phyloP scores from a whole-genome alignment of 306 rosid genomes.

The Pyrus communis region DNA sequence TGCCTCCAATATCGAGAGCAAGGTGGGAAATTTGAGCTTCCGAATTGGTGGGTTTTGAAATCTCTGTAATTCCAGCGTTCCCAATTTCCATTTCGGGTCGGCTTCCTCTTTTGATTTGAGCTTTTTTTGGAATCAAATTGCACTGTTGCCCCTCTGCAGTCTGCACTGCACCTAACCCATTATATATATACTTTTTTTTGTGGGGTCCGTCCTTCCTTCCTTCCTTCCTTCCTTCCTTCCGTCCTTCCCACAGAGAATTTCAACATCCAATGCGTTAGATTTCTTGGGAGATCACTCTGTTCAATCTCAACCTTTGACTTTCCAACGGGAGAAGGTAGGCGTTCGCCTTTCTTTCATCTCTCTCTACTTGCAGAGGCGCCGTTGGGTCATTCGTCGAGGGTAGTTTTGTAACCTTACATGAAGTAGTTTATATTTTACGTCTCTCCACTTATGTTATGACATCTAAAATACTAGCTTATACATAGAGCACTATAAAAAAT shows the following conservation, averaged over 20 bases:
- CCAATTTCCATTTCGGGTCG: slow-evolving; percentile 40
- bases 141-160: background rate
- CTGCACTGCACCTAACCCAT: background rate
- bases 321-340: background rate
- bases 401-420: background rate
- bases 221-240: background rate
- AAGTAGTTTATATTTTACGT: too few species aligned
- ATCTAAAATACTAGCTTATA: too few species aligned
- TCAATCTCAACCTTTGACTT: background rate
- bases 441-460: too few species aligned
- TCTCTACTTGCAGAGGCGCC: background rate
- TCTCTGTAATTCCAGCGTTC: slow-evolving; percentile 10
- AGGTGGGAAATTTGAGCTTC: slow-evolving; percentile 48
- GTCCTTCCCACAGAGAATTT: background rate
- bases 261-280: background rate
- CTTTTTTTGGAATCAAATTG: background rate
- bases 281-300: background rate
- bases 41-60: slow-evolving; percentile 21
- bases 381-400: background rate
- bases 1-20: slow-evolving; percentile 90
- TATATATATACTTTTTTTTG: background rate
- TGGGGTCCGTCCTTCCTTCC: too few species aligned
- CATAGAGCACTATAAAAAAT: accelerated
- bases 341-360: background rate
- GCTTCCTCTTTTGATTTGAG: background rate